phyloP scores from a whole-genome alignment of 2,329 filamentous ascomycete genomes.

The Colletotrichum musicola region DNA sequence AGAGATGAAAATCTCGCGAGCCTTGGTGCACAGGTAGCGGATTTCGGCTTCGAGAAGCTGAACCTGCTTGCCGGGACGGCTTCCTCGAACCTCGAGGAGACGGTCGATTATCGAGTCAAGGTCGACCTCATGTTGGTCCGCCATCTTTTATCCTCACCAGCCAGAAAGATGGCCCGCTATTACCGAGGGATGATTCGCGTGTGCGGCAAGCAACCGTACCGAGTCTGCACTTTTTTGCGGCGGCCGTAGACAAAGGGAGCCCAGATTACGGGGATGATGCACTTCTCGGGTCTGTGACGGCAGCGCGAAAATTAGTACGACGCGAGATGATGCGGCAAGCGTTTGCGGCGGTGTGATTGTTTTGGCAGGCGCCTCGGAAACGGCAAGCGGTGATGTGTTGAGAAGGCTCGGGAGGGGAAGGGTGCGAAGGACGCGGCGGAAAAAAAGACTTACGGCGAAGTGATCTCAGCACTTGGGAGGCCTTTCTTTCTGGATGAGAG shows the following conservation, averaged over 20 bases:
- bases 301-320: slow-evolving; percentile 21
- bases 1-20: slow-evolving; percentile 98
- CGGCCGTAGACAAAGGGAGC: slow-evolving; percentile 37
- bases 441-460: slow-evolving; percentile 38
- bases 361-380: slow-evolving; percentile 3
- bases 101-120: slow-evolving; percentile 99
- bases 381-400: slow-evolving; percentile 6
- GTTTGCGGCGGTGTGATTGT: background rate
- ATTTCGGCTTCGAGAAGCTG: slow-evolving; percentile 97
- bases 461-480: slow-evolving; percentile 40
- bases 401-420: slow-evolving; percentile 30
- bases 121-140: slow-evolving; percentile 88
- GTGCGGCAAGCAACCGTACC: slow-evolving; percentile 30
- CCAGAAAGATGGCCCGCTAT: slow-evolving; percentile 57
- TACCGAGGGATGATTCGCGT: slow-evolving; percentile 41
- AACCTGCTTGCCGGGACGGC: slow-evolving; percentile 97
- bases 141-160: slow-evolving; percentile 65
- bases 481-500: slow-evolving; percentile 33
- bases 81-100: slow-evolving; percentile 96
- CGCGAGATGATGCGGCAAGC: slow-evolving; percentile 4
- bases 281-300: slow-evolving; percentile 37
- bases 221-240: slow-evolving; percentile 24
- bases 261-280: slow-evolving; percentile 40
- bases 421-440: background rate
- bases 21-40: slow-evolving; percentile 97